phyloP scores from a whole-genome alignment of 2,329 filamentous ascomycete species.

The Nannizziopsis barbatae region DNA sequence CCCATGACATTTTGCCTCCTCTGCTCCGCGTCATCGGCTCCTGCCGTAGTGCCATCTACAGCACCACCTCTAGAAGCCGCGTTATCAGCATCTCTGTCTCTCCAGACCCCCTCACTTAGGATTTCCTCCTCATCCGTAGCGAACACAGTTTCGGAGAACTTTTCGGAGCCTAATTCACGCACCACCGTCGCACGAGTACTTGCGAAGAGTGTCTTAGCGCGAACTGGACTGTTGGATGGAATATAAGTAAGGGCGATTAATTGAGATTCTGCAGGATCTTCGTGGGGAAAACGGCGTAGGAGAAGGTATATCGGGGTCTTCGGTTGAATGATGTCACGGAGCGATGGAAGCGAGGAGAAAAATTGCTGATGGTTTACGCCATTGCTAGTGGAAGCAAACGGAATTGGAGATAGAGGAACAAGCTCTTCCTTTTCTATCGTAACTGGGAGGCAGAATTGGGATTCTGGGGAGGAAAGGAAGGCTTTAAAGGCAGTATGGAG shows the following conservation, averaged over 20 bases:
- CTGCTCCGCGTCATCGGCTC: constrained; percentile 16
- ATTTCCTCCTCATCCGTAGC: constrained; percentile 50
- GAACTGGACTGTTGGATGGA: constrained; percentile 51
- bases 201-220: constrained; percentile 56
- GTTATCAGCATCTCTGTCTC: constrained; percentile 41
- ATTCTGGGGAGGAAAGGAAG: constrained; percentile 30
- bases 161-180: constrained; percentile 50
- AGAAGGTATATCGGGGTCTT: constrained; percentile 51
- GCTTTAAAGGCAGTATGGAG: constrained; percentile 37
- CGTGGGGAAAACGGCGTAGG: constrained; percentile 37
- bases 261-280: constrained; percentile 23
- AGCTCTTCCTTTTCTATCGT: constrained; percentile 38
- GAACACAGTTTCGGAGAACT: constrained; percentile 49
- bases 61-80: constrained; percentile 19
- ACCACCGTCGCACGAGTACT: constrained; percentile 51
- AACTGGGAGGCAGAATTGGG: constrained; percentile 37
- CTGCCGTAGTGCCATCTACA: constrained; percentile 9
- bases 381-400: constrained; percentile 26
- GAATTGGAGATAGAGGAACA: constrained; percentile 30
- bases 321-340: constrained; percentile 43
- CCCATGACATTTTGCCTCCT: constrained; percentile 46
- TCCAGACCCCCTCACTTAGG: constrained; percentile 43
- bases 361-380: constrained; percentile 32
- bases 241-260: constrained; percentile 51
- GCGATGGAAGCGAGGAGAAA: constrained; percentile 40